phyloP scores from a whole-genome alignment of 1,284 basidiomycete species.

The Bjerkandera adusta region DNA sequence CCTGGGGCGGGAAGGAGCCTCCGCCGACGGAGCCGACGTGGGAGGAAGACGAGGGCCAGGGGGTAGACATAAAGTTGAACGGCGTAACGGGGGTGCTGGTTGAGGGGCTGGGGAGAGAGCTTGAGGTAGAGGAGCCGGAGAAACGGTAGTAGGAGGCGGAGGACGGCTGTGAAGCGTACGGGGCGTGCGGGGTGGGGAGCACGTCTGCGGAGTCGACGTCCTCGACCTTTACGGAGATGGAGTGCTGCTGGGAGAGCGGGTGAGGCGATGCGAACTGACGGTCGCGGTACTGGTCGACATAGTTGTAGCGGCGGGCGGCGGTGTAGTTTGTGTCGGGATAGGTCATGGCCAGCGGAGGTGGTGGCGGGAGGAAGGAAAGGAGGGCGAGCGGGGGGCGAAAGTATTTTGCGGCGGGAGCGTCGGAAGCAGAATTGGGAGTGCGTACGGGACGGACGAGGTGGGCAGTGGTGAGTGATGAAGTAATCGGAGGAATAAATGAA shows the following conservation, averaged over 20 bases:
- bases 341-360: slow-evolving; percentile 12
- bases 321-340: slow-evolving; percentile 16
- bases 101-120: slow-evolving; percentile 24
- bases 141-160: slow-evolving; percentile 24
- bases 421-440: slow-evolving; percentile 14
- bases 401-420: slow-evolving; percentile 4
- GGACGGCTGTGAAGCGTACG: slow-evolving; percentile 6
- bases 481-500: slow-evolving; percentile 13
- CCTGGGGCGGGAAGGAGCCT: slow-evolving; percentile 20
- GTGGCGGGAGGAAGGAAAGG: background rate
- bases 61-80: slow-evolving; percentile 33
- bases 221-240: slow-evolving; percentile 15
- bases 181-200: slow-evolving; percentile 6
- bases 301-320: slow-evolving; percentile 14
- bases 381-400: background rate
- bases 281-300: slow-evolving; percentile 15
- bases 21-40: slow-evolving; percentile 21
- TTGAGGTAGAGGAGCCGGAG: slow-evolving; percentile 19
- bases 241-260: slow-evolving; percentile 8
- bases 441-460: slow-evolving; percentile 7
- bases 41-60: slow-evolving; percentile 19
- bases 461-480: slow-evolving; percentile 17
- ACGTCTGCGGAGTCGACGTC: slow-evolving; percentile 13
- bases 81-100: slow-evolving; percentile 23
- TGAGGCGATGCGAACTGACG: slow-evolving; percentile 5